Evolutionary conservation across 2,329 filamentous ascomycete genomes (phyloP), one percentile per base, ranked within the genome.

Genomic region (Raffaelea ambrosiae): DNA sequence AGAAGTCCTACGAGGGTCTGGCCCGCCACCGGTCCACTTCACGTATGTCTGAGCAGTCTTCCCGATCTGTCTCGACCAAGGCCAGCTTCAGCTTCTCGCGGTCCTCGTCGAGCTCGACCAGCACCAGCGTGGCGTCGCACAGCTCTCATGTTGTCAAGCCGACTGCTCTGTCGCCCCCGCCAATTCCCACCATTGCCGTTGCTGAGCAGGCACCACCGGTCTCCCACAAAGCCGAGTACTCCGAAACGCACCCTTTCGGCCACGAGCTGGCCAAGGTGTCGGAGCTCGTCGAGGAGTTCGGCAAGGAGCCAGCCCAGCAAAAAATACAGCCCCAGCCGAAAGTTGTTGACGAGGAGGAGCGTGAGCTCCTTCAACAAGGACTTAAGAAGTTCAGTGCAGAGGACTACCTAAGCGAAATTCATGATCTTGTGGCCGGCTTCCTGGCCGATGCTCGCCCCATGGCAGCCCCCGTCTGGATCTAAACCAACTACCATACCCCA

Each of bases 241-340:
- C 61, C 10, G 64, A 71, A 23, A 57, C 66, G 41, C 80, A 93
- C 63, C 91, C 91, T 0, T 97, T 97, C 59, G 88, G 88, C 46
- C 83, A 84, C 44, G 93, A 98, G 66, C 72, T 97, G 46, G 88
- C 88, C 48, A 86, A 97, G 66, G 87, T 97, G 21, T 88, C 89
- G 46, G 93, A 97, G 66, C 77, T 96, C 16, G 91, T 85, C 0
- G 93, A 97, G 67, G 90, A 96, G 65, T 91, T 88, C 57, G 81
- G 81, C 26, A 74, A 76, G 53, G 74, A 79, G 35, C 67, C 55
- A 18, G 61, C 35, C 4, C 40, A 33, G 2, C 9, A 20, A 3
- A 33, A 47, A 16, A 33, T 44, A 42, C n/a, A 18, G 4, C n/a
- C 18, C 10, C 21, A 74, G 53, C 62, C 77, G 51, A 73, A 75